phyloP scores from a whole-genome alignment of 345 rosid species.

The Eutrema heterophyllum region DNA sequence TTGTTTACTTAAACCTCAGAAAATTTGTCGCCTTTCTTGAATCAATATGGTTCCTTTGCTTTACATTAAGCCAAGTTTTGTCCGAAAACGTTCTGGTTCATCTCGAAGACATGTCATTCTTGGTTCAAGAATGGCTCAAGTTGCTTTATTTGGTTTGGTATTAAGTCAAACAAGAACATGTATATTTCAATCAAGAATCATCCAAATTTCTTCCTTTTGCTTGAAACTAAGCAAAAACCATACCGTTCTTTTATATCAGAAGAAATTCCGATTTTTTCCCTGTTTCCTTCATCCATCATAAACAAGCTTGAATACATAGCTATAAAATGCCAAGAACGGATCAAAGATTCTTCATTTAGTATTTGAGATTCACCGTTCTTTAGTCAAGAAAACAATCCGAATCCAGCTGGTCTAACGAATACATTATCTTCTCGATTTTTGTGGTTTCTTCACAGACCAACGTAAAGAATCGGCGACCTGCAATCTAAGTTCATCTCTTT shows the following conservation, averaged over 20 bases:
- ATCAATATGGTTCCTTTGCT: not conserved
- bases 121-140: not conserved
- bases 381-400: not conserved
- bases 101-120: not conserved
- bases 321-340: not conserved
- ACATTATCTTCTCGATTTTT: not conserved
- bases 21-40: not conserved
- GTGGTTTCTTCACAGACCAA: slow-evolving; percentile 29
- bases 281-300: not conserved
- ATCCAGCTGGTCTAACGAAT: not conserved
- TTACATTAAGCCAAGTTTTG: not conserved
- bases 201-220: not conserved
- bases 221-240: not conserved
- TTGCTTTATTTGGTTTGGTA: not conserved
- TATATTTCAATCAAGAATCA: not conserved
- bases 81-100: not conserved
- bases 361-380: not conserved
- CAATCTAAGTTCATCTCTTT: slow-evolving; percentile 76
- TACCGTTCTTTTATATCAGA: not conserved
- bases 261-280: not conserved
- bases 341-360: not conserved
- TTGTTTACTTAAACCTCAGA: not conserved
- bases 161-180: not conserved
- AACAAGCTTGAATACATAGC: not conserved
- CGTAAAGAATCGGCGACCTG: slow-evolving; percentile 42